Evolutionary conservation across 163 green algal species (phyloP), one percentile per base, ranked within the genome.

Genomic region (Scenedesmus sp.): DNA sequence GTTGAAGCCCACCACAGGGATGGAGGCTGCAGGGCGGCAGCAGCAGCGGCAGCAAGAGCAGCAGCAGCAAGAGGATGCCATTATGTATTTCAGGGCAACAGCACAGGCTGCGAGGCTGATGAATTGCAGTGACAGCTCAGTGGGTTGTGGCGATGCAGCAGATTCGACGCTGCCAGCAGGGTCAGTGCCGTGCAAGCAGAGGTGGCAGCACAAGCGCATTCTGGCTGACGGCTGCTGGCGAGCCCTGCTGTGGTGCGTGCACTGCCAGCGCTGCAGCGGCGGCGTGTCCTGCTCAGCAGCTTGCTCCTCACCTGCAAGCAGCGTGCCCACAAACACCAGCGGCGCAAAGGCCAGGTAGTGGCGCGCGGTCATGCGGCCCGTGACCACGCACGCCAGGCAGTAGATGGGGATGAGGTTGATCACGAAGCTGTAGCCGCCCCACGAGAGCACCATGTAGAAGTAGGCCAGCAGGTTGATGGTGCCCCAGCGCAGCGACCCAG

Each of bases 1-100:
- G 88, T 99, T 99, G 96, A 99, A 99, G 89, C 98, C 98, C 49
- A 99, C 97, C 30, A 99, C 98, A 9, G 98, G 98, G 81, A 99
- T 97, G 90, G 93, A 96, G 53, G 94, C 92, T 93, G 96, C 83
- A 33, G 40, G 30, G 0, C 12, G 51, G 30, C 12, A 70, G 49
- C 18, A n/a, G 37, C 15, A 56, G 76, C 37, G 35, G 42, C 37
- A 26, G 46, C 44, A 86, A 9, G 30, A 49, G 46, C 44, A 46
- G 81, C 35, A 46, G 26, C 7, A 79, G 6, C 13, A 40, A 15
- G 10, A 56, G 10, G 46, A 56, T 7, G 46, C 46, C 7, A 10
- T 10, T 56, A 10, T 56, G 7, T n/a, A n/a, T n/a, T n/a, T n/a
- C n/a, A n/a, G n/a, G n/a, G n/a, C n/a, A n/a, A n/a, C n/a, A n/a